Evolutionary conservation across 2,329 filamentous ascomycete genomes (phyloP), one percentile per base, ranked within the genome.

Genomic region (Penicillium sumatraense): DNA sequence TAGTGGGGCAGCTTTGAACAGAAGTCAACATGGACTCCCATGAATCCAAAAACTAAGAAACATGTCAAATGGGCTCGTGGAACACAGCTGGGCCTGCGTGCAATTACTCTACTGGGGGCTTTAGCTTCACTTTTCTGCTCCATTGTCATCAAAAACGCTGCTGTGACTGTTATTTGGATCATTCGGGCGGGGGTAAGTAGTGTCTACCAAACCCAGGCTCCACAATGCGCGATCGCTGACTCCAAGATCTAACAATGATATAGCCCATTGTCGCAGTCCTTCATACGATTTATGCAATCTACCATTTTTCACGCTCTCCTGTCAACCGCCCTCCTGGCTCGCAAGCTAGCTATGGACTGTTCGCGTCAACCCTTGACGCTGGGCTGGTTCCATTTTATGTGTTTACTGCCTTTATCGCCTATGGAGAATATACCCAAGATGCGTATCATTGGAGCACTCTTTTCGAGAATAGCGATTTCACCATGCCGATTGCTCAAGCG

Each of bases 331-430:
- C 92, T 0, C 87, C 93, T 0, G 88, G 81, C 3, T 96, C 91
- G 20, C 90, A 91, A 16, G 88, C 91, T 13, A 93, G 91, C 60
- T 98, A 98, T 74, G 91, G 96, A 74, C 77, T 95, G 54, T 98
- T 97, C 71, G 86, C 92, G 2, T 81, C 85, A 10, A 77, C 91
- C 40, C 83, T 89, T 38, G 93, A 98, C 71, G 75, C 79, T n/a
- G 83, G 82, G 16, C 75, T 88, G 50, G 79, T 87, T 29, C 84
- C 86, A 0, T 87, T 88, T 70, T 86, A 86, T 61, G 78, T 83
- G 55, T 87, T 86, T 68, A 83, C 82, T 8, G 78, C 81, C 9
- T 75, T 85, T 46, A 74, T 85, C 53, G 75, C 82, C 3, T 78
- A 81, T 51, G 76, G 77, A 27, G 81, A 87, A 61, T 81, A 78